Conservation (phyloP, 257 asterid genomes). For the Linaria vulgaris region DNA sequence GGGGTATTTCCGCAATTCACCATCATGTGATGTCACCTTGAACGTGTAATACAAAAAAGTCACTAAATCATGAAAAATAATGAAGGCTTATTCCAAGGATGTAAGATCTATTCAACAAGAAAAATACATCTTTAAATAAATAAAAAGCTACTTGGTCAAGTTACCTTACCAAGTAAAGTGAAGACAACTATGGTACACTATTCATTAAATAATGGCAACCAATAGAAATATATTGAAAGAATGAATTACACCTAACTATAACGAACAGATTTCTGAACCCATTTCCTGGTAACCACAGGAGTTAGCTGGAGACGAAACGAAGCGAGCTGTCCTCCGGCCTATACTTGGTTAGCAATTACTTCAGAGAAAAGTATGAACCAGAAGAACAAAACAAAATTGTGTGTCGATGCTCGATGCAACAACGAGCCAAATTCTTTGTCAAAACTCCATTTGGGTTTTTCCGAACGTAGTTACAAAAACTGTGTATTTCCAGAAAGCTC, state of each 20-base stretch:
- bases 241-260: neutral
- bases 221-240: conserved; percentile 9
- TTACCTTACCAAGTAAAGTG: too few relatives aligned
- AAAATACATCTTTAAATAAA: neutral
- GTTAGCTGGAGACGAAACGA: neutral
- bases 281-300: neutral
- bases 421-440: conserved; percentile 7
- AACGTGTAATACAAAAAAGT: too few relatives aligned
- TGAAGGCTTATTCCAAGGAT: too few relatives aligned
- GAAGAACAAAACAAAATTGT: neutral
- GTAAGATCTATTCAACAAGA: too few relatives aligned
- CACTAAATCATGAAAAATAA: too few relatives aligned
- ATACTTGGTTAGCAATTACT: neutral
- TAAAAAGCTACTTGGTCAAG: neutral
- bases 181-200: neutral
- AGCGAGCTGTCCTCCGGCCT: neutral
- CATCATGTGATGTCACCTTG: too few relatives aligned
- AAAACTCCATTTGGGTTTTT: neutral
- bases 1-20: too few relatives aligned
- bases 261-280: neutral
- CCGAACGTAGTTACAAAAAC: neutral
- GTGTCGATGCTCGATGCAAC: neutral
- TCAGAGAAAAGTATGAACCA: neutral
- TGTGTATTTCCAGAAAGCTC: neutral
- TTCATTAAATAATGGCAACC: neutral